These are phyloP conservation scores for Bipolaris oryzae DNA, from an alignment of 2,329 filamentous ascomycete genomes.

Conservation along the genomic window DNA sequence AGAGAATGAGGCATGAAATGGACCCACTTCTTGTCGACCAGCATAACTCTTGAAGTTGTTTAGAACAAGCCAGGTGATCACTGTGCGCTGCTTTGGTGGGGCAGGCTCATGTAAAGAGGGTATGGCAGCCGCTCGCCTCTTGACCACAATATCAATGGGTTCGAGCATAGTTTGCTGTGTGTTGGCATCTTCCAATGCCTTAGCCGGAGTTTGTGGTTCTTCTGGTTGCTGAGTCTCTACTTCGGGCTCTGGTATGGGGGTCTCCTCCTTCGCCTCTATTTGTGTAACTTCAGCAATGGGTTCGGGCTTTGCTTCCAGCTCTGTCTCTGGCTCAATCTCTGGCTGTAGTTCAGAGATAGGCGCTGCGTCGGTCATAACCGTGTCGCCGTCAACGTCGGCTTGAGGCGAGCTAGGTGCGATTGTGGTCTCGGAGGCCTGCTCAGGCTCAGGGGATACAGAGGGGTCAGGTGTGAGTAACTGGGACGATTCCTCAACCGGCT, in stretches of 20 bases:
- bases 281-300: conserved; percentile 74
- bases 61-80: conserved; percentile 89
- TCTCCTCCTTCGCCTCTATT: conserved; percentile 65
- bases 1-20: conserved; percentile 96
- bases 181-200: conserved; percentile 70
- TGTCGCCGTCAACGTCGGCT: conserved; percentile 59
- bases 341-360: conserved; percentile 32
- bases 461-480: conserved; percentile 55
- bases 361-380: conserved; percentile 65
- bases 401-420: conserved; percentile 56
- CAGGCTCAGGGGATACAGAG: conserved; percentile 64
- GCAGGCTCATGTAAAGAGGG: conserved; percentile 72
- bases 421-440: conserved; percentile 50
- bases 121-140: conserved; percentile 72
- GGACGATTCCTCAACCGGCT: conserved; percentile 49
- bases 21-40: conserved; percentile 90
- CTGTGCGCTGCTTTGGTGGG: conserved; percentile 81
- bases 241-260: conserved; percentile 24
- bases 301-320: conserved; percentile 43
- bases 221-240: conserved; percentile 46
- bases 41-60: conserved; percentile 99
- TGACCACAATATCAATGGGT: conserved; percentile 92
- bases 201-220: conserved; percentile 35
- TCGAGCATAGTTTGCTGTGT: conserved; percentile 77
- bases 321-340: conserved; percentile 19